Evolutionary conservation across 345 rosid genomes (phyloP), one percentile per base, ranked within the genome.

Genomic region (Trapa incisa): DNA sequence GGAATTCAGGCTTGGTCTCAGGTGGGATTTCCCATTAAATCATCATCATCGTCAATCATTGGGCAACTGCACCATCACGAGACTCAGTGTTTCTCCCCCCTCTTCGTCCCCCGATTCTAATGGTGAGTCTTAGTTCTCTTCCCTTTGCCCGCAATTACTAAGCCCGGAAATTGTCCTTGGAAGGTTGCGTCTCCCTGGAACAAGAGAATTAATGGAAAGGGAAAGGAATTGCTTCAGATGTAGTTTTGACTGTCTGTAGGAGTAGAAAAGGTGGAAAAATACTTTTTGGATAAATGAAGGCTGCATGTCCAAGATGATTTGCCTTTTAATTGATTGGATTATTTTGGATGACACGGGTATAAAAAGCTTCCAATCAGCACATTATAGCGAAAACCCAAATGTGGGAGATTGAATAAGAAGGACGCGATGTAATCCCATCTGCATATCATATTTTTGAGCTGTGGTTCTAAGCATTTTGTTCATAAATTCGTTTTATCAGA

Each of bases 1-100:
- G 80, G 80, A 79, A 66, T 81, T 81, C 74, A 76, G 87, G 73
- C 75, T 77, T 33, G 43, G 73, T 67, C 77, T 79, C 68, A 78
- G 80, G 69, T 76, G 72, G 76, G 77, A 61, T 71, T 70, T 72
- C 71, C 85, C 84, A 0, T 37, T 74, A 33, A 78, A 58, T 9
- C 77, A 87, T 56, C 80, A 67, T 56, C 73, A 68, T 56, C 73
- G 67, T 45, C 70, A 65, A 68, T 22, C 70, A 63, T 66, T 47
- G 45, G 52, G 53, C 36, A 14, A 8, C 67, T 8, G 32, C 73
- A 73, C 82, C 33, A 70, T 78, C 33, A 69, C 70, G 74, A 71
- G 73, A 67, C 65, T 73, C 58, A 71, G 76, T 53, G 69, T 86
- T 8, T 67, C 79, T 61, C 69, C 77, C 38, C 41, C 35, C 6